Evolutionary conservation across 805 yeast species (phyloP).

Genomic region (Nakazawaea laoshanensis): DNA sequence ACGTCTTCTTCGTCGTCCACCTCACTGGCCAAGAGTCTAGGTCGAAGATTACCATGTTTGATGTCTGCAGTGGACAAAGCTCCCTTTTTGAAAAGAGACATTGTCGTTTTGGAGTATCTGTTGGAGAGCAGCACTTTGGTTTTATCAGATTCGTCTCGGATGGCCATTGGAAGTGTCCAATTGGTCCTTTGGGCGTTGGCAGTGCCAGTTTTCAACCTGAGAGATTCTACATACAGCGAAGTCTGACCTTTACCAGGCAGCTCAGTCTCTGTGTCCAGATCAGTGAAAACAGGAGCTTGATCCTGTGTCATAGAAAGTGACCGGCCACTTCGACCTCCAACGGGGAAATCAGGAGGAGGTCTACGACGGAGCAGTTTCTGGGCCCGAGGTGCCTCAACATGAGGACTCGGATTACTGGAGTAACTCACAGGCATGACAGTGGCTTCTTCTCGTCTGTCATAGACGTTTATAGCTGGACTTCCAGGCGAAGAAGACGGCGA

Average conservation of each 20-base stretch:
- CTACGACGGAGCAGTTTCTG: conserved; percentile 20
- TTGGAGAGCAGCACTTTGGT: conserved; percentile 15
- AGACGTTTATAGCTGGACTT: conserved; percentile 14
- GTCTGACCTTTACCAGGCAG: no score
- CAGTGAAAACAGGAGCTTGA: conserved; percentile 23
- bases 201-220: conserved; percentile 37
- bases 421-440: conserved; percentile 23
- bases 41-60: conserved; percentile 55
- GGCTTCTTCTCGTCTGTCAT: conserved; percentile 31
- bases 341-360: conserved; percentile 30
- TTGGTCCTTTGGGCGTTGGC: conserved; percentile 40
- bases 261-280: no score
- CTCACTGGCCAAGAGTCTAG: conserved; percentile 66
- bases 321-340: conserved; percentile 27
- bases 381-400: background rate
- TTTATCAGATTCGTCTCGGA: conserved; percentile 30
- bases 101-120: conserved; percentile 11
- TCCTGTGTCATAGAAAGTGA: conserved; percentile 24
- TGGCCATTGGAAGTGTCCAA: conserved; percentile 49
- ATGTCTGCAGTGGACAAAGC: conserved; percentile 29
- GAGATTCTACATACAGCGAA: conserved; percentile 38
- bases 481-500: no score
- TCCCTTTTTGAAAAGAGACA: conserved; percentile 11
- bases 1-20: conserved; percentile 53
- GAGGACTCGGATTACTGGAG: conserved; percentile 11